A percentile compares a stretch with the other conserved stretches of the same genome.
Evolutionary conservation across 305 asterid genomes (phyloP).

Genomic region (Solanum hybrid): DNA sequence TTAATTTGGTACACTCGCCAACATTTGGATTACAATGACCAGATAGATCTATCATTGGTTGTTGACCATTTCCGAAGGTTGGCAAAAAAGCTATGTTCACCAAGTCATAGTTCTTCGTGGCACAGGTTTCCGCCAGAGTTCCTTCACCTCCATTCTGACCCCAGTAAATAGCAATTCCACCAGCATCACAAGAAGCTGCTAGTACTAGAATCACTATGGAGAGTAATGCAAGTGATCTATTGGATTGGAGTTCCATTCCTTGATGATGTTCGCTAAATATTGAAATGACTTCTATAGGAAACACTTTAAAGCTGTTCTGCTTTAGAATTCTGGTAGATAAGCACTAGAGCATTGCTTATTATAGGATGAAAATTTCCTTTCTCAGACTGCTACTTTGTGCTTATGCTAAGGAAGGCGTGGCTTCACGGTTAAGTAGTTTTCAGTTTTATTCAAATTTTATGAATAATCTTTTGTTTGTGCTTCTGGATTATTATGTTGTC

Average conservation of each 20-base stretch:
- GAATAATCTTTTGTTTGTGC: background rate
- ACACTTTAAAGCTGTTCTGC: background rate
- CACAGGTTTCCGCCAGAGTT: conserved; percentile 3
- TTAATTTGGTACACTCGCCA: background rate
- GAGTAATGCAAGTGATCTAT: background rate
- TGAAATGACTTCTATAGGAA: background rate
- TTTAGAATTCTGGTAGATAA: background rate
- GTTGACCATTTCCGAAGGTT: conserved; percentile 9
- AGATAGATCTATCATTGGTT: conserved; percentile 3
- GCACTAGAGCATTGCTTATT: background rate
- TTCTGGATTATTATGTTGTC: background rate
- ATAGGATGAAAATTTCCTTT: background rate
- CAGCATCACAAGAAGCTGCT: background rate
- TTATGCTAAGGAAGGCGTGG: background rate
- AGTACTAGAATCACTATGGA: background rate
- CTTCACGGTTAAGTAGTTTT: background rate
- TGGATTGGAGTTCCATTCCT: background rate
- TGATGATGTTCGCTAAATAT: background rate
- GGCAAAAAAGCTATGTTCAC: conserved; percentile 6
- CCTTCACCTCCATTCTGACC: conserved; percentile 11
- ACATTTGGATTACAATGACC: conserved; percentile 10
- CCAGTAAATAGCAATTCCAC: conserved; percentile 5
- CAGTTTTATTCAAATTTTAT: background rate
- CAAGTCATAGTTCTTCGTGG: conserved; percentile 10
- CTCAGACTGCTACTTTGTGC: background rate